A percentile compares a stretch with the other conserved stretches of the same genome.
Evolutionary conservation across 345 rosid species (phyloP).

Genomic region (Tarenaya hassleriana): DNA sequence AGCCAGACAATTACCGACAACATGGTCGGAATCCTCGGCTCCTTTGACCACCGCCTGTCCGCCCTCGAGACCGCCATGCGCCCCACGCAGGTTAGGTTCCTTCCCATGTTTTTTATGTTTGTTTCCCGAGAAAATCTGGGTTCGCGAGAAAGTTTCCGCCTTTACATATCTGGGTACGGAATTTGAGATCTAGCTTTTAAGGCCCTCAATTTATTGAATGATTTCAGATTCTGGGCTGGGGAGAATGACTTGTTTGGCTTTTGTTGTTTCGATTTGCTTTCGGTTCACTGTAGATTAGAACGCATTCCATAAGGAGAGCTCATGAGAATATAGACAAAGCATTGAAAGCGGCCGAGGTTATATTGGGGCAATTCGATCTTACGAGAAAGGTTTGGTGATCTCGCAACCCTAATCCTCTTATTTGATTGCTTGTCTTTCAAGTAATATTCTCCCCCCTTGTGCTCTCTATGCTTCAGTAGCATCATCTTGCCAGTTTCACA

Average conservation of each 20-base stretch:
- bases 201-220: not conserved
- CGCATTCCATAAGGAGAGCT: conserved; percentile 81
- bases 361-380: conserved; percentile 71
- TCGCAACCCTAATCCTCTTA: not conserved
- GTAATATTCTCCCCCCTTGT: too few species aligned
- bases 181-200: conserved; percentile 7
- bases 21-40: conserved; percentile 91
- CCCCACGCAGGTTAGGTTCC: conserved; percentile 69
- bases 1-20: conserved; percentile 86
- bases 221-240: not conserved
- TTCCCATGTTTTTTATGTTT: not conserved
- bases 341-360: conserved; percentile 64
- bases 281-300: conserved; percentile 49
- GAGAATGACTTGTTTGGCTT: not conserved
- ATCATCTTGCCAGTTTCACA: too few species aligned
- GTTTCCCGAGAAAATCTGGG: not conserved
- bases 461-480: too few species aligned
- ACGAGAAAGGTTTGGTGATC: conserved; percentile 53
- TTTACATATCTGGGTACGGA: not conserved
- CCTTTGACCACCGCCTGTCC: conserved; percentile 96
- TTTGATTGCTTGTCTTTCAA: conserved; percentile 23
- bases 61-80: conserved; percentile 99
- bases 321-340: conserved; percentile 91
- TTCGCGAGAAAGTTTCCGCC: not conserved
- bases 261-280: not conserved